Evolutionary conservation across 805 yeast species (phyloP), one percentile per base, ranked within the genome.

Genomic region (Yamadazyma kitorensis): DNA sequence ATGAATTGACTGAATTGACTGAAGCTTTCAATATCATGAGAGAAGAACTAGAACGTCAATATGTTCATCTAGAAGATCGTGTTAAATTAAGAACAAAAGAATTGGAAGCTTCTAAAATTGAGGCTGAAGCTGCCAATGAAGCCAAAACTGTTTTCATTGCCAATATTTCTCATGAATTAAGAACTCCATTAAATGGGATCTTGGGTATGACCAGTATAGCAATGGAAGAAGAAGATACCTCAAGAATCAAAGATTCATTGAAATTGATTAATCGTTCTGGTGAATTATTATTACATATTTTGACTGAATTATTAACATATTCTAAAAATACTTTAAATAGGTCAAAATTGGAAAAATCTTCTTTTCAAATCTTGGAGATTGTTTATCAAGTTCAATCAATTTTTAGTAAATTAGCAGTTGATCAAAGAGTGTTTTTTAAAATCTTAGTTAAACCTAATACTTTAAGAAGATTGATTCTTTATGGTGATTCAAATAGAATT

Each of bases 151-250:
- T 55, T 7, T 56, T 55, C 37, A 55, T 55, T 36, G 60, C 61
- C 17, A 55, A 57, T 39, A 55, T 55, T 15, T 57, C 63, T 4
- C 60, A 5, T 57, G 98, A 93, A 63, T 69, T 93, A 52, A 76
- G 98, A 48, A 93, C 98, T 0, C 98, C 98, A 2, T 67, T 93
- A 42, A 93, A 93, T 57, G 98, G 98, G 54, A 93, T 93, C 26
- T 64, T 93, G 35, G 98, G 98, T 43, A 86, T 91, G 89, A 86
- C 97, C 0, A 84, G 95, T 2, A 83, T 91, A 37, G 89, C 96
- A 5, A 79, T 88, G 85, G 93, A 85, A 14, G 98, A 93, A 54
- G 69, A 68, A 18, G 91, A 86, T 45, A 69, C 70, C 4, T 58
- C 67, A 10, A 78, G 80, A 44, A 79, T 88, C 10, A 82, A 83